Conservation (phyloP, 1,139 yeast genomes). For the Saccharomyces hybrid region DNA sequence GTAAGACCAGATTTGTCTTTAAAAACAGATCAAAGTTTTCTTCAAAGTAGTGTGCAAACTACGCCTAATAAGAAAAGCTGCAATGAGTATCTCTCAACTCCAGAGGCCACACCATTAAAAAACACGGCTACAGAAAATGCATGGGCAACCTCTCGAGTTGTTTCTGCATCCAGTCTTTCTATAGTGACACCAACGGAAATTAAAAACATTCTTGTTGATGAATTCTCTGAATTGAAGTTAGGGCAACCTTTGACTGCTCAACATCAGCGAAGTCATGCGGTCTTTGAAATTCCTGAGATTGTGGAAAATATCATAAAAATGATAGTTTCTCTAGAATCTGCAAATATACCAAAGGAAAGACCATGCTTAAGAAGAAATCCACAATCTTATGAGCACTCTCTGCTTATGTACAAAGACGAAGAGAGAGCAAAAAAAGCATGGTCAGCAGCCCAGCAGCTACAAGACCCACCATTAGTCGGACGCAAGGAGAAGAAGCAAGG, state of each 20-base stretch:
- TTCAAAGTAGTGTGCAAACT: neutral
- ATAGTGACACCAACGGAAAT: neutral
- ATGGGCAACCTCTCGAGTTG: neutral
- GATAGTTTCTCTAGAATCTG: conserved; percentile 42
- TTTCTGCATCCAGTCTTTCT: neutral
- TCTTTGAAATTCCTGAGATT: conserved; percentile 74
- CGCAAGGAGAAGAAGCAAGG: conserved; percentile 12
- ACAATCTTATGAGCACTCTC: conserved; percentile 54
- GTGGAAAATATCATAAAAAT: conserved; percentile 50
- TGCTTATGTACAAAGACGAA: conserved; percentile 48
- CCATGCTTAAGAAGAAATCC: conserved; percentile 60
- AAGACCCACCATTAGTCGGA: conserved; percentile 3
- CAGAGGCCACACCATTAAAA: conserved; percentile 10
- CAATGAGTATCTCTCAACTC: conserved; percentile 5
- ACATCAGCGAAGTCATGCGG: conserved; percentile 33
- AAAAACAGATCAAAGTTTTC: neutral
- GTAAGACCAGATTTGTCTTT: neutral
- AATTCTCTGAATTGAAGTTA: conserved; percentile 10
- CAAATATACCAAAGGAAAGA: conserved; percentile 34
- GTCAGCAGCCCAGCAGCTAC: conserved; percentile 28
- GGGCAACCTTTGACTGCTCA: neutral
- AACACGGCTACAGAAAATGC: neutral
- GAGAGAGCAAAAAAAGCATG: conserved; percentile 45
- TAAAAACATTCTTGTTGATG: conserved; percentile 3
- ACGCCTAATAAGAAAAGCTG: neutral